Conservation (phyloP, 139 green algal genomes). For the Chlamydomonas sp. region DNA sequence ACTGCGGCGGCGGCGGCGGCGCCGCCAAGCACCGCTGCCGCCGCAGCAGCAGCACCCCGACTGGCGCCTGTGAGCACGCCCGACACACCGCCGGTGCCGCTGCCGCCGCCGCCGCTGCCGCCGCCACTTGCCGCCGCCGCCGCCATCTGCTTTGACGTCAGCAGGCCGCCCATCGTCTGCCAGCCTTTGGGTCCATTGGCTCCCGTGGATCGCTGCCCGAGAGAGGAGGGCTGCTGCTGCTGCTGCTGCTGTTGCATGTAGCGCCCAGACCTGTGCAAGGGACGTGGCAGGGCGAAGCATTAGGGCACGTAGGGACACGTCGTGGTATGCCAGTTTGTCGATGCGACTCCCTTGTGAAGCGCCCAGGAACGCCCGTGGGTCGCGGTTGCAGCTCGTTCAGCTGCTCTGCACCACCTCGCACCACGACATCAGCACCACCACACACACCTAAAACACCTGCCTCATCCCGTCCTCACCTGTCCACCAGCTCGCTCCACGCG, state of each 20-base stretch:
- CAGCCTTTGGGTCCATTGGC: neutral
- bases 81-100: neutral
- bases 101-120: neutral
- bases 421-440: neutral
- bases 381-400: no score
- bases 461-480: neutral
- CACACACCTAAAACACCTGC: no score
- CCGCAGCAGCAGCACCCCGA: neutral
- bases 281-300: no score
- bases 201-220: no score
- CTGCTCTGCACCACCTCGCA: neutral
- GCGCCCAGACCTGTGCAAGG: neutral
- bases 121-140: neutral
- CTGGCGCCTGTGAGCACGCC: neutral
- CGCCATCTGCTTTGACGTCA: neutral
- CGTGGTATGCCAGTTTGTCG: no score
- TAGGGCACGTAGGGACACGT: no score
- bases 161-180: constrained; percentile 4
- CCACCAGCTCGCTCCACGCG: constrained; percentile 5
- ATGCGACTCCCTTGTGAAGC: no score
- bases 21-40: neutral
- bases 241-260: neutral
- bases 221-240: neutral
- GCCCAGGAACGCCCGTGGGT: no score
- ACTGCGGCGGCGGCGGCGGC: neutral